phyloP scores from a whole-genome alignment of 768 basidiomycete genomes.

The Tulasnella sp. region DNA sequence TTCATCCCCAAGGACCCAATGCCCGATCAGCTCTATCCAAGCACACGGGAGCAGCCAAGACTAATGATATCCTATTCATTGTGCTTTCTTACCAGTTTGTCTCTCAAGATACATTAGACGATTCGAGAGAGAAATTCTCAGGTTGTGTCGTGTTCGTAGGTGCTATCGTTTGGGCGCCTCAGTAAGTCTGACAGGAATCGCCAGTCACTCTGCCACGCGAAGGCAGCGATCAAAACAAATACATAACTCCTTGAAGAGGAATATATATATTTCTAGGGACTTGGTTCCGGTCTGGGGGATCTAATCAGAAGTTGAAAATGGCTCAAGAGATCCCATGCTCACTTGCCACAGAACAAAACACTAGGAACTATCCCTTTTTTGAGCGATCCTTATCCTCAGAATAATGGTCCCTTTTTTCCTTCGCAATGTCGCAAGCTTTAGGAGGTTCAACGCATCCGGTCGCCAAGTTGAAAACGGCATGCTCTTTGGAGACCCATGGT shows the following conservation, averaged over 20 bases:
- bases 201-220: not conserved
- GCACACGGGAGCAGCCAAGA: not conserved
- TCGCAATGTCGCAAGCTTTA: not conserved
- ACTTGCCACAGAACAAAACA: not conserved
- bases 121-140: not conserved
- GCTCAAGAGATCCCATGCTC: not conserved
- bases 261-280: not conserved
- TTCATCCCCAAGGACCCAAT: not conserved
- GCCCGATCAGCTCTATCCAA: not conserved
- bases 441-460: not conserved
- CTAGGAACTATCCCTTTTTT: not conserved
- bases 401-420: not conserved
- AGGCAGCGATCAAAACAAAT: not conserved
- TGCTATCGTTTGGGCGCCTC: not conserved
- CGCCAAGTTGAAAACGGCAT: not conserved
- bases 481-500: not conserved
- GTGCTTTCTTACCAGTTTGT: not conserved
- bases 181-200: not conserved
- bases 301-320: not conserved
- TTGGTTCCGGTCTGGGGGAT: not conserved
- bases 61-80: not conserved
- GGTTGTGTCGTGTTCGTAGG: not conserved
- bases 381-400: not conserved
- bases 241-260: not conserved
- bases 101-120: not conserved